Conservation (phyloP, 2,329 filamentous ascomycete species). For the Magnaporthales sp. region DNA sequence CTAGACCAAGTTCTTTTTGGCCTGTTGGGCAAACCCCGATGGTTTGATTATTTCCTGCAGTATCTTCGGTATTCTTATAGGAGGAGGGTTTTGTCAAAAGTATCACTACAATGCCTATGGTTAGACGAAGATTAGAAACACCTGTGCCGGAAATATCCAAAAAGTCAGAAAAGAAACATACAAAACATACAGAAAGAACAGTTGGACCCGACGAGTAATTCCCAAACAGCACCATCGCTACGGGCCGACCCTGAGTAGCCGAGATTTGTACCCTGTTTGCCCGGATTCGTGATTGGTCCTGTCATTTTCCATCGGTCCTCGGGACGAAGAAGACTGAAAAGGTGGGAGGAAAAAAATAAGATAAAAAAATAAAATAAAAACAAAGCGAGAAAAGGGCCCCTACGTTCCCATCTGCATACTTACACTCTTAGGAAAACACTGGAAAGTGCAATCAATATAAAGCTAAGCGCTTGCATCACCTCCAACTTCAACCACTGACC, state of each 20-base stretch:
- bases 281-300: neutral
- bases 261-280: neutral
- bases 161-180: neutral
- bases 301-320: neutral
- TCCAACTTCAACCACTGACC: too few relatives aligned
- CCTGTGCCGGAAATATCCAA: too few relatives aligned
- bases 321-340: neutral
- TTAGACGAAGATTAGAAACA: too few relatives aligned
- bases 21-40: neutral
- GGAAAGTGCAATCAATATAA: too few relatives aligned
- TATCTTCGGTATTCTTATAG: neutral
- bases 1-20: neutral
- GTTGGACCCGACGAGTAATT: neutral
- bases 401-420: too few relatives aligned
- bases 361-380: neutral
- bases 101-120: neutral
- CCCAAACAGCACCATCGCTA: neutral
- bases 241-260: neutral
- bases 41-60: too few relatives aligned
- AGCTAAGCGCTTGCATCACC: too few relatives aligned
- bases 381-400: neutral
- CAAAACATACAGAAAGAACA: neutral
- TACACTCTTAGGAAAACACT: too few relatives aligned
- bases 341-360: neutral
- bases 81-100: neutral